A percentile compares a stretch with the other conserved stretches of the same genome.
Evolutionary conservation across 441 rosid species (phyloP).

Genomic region (Erodium trifolium): DNA sequence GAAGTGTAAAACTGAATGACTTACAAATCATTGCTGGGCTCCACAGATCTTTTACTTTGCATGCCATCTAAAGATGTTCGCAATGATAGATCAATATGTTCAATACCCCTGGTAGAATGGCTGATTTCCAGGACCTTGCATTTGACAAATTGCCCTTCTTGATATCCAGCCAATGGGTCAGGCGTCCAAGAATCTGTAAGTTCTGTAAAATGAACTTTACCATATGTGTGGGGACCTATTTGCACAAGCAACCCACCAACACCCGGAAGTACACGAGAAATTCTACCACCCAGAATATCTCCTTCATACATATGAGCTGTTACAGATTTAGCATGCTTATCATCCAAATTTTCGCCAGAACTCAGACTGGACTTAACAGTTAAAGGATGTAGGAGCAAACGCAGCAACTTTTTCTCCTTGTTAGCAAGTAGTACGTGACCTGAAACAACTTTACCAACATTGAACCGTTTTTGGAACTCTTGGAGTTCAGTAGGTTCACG

Average conservation of each 20-base stretch:
- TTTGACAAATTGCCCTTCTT: conserved; percentile 82
- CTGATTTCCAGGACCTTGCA: conserved; percentile 84
- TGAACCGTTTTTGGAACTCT: conserved; percentile 53
- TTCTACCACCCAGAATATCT: conserved; percentile 76
- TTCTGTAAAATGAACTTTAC: conserved; percentile 88
- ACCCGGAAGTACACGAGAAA: conserved; percentile 65
- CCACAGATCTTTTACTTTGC: conserved; percentile 33
- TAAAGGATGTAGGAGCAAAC: conserved; percentile 58
- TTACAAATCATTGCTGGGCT: conserved; percentile 40
- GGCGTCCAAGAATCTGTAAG: conserved; percentile 62
- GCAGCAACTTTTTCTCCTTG: conserved; percentile 62
- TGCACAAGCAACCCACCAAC: conserved; percentile 83
- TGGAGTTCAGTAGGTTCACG: conserved; percentile 64
- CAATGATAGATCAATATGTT: conserved; percentile 71
- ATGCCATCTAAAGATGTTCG: conserved; percentile 61
- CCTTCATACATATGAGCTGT: conserved; percentile 58
- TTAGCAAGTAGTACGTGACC: conserved; percentile 61
- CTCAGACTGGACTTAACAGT: conserved; percentile 21
- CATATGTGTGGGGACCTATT: conserved; percentile 71
- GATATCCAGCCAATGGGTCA: conserved; percentile 62
- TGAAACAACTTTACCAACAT: conserved; percentile 55
- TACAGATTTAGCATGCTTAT: conserved; percentile 23
- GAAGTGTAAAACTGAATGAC: conserved; percentile 20
- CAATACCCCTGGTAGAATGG: conserved; percentile 51
- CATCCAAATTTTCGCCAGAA: conserved; percentile 24